These are phyloP conservation scores for Aspergillus transmontanensis DNA, from an alignment of 2,329 filamentous ascomycete species.

Conservation along the genomic window DNA sequence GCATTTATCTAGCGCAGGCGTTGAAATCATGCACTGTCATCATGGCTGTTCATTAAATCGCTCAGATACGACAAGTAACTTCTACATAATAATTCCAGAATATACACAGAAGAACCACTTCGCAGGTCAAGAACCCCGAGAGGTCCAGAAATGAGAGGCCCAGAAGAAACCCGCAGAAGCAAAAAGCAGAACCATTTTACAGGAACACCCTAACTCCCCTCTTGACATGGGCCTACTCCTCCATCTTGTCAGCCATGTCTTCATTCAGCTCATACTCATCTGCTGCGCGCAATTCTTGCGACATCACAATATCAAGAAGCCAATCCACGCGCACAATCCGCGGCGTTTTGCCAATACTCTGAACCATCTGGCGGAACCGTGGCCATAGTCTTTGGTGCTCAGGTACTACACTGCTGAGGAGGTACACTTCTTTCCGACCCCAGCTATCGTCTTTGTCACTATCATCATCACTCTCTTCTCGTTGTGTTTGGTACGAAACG, in stretches of 20 bases:
- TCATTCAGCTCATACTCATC: conserved; percentile 58
- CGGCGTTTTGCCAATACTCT: conserved; percentile 75
- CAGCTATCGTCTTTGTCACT: conserved; percentile 62
- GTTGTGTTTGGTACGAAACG: conserved; percentile 68
- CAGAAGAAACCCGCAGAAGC: not conserved
- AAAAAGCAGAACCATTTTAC: not conserved
- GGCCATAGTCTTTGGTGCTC: conserved; percentile 76
- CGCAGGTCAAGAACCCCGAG: not conserved
- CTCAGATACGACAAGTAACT: not conserved
- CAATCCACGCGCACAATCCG: conserved; percentile 84
- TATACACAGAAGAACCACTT: conserved; percentile 2
- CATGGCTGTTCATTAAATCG: conserved; percentile 1
- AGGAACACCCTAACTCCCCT: not conserved
- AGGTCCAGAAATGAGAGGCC: not conserved
- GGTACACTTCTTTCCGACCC: conserved; percentile 73
- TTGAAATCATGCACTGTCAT: conserved; percentile 3
- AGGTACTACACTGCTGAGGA: conserved; percentile 69
- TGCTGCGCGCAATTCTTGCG: conserved; percentile 73
- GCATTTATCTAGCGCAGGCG: not conserved
- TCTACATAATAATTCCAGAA: conserved; percentile 3
- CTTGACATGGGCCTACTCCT: conserved; percentile 12
- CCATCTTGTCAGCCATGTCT: conserved; percentile 29
- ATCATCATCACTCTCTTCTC: conserved; percentile 40
- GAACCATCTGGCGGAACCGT: conserved; percentile 77
- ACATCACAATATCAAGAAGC: conserved; percentile 87